Evolutionary conservation across 805 yeast genomes (phyloP).

Genomic region (Kodamaea nitidulidarum): DNA sequence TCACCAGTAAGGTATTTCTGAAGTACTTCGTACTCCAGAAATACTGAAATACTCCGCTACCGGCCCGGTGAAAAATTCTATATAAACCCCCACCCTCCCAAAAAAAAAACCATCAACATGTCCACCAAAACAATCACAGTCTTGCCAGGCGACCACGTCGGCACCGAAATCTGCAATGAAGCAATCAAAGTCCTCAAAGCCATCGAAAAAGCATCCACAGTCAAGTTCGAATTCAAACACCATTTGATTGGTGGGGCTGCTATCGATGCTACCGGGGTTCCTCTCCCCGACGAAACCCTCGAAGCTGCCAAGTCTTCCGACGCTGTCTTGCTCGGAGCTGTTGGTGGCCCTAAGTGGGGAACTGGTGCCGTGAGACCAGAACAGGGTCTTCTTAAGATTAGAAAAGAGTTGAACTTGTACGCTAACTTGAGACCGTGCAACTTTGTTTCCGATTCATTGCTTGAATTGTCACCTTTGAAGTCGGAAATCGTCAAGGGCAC

Average conservation of each 20-base stretch:
- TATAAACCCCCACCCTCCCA: conserved; percentile 1
- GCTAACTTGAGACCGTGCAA: conserved; percentile 97
- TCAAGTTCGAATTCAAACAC: conserved; percentile 70
- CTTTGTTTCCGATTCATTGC: conserved; percentile 79
- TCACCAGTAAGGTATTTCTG: too few species aligned
- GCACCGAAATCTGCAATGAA: conserved; percentile 83
- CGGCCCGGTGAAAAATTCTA: conserved; percentile 6
- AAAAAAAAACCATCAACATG: conserved; percentile 1
- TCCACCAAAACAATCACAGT: conserved; percentile 69
- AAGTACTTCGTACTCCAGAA: too few species aligned
- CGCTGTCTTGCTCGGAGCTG: conserved; percentile 96
- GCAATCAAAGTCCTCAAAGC: conserved; percentile 89
- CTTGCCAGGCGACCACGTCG: conserved; percentile 96
- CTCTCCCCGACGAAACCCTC: conserved; percentile 81
- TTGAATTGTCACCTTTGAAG: conserved; percentile 85
- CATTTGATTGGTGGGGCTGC: conserved; percentile 98
- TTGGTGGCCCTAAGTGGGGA: conserved; percentile 99
- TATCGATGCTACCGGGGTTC: conserved; percentile 92
- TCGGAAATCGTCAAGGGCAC: conserved; percentile 85
- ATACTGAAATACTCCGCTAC: conserved; percentile 7
- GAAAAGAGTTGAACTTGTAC: conserved; percentile 90
- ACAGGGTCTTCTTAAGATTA: conserved; percentile 89
- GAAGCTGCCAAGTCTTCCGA: conserved; percentile 82
- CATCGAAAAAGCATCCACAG: conserved; percentile 44
- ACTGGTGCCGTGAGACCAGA: conserved; percentile 96